These are phyloP conservation scores for Lentithecium fluviatile DNA, from an alignment of 495 filamentous ascomycete genomes.

Conservation along the genomic window DNA sequence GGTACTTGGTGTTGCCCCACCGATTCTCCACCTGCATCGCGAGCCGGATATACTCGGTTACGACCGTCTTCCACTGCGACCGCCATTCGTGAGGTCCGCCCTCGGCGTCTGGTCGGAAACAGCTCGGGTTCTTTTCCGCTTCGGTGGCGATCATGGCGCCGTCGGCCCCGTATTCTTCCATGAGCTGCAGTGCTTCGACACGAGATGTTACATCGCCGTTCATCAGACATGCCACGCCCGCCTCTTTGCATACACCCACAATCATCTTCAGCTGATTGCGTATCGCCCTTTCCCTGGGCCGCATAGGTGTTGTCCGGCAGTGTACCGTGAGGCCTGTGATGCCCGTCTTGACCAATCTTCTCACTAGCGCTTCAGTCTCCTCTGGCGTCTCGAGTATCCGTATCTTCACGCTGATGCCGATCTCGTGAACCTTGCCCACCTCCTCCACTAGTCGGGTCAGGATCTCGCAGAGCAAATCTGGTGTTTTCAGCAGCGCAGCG, in stretches of 20 bases:
- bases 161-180: slow-evolving; percentile 75
- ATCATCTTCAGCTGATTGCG: slow-evolving; percentile 83
- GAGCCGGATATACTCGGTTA: slow-evolving; percentile 66
- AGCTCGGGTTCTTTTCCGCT: slow-evolving; percentile 84
- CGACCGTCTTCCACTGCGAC: slow-evolving; percentile 70
- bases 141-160: slow-evolving; percentile 95
- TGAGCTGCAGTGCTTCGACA: slow-evolving; percentile 64
- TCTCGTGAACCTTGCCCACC: slow-evolving; percentile 69
- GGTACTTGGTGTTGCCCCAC: slow-evolving; percentile 86
- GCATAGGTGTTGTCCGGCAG: slow-evolving; percentile 94
- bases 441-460: slow-evolving; percentile 76
- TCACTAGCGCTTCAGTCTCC: slow-evolving; percentile 71
- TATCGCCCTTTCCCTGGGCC: slow-evolving; percentile 81
- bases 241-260: slow-evolving; percentile 68
- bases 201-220: slow-evolving; percentile 84
- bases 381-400: slow-evolving; percentile 75
- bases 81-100: slow-evolving; percentile 53
- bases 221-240: slow-evolving; percentile 86
- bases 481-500: slow-evolving; percentile 78
- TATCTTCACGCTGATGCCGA: slow-evolving; percentile 95
- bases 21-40: slow-evolving; percentile 78
- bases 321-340: slow-evolving; percentile 92
- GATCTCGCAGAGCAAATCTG: slow-evolving; percentile 78
- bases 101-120: slow-evolving; percentile 65
- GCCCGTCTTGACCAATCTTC: slow-evolving; percentile 72